Percentiles rank a stretch among this genome's conserved stretches.
Evolutionary conservation across 345 rosid species (phyloP).

Genomic region (Gossypium arboreum): DNA sequence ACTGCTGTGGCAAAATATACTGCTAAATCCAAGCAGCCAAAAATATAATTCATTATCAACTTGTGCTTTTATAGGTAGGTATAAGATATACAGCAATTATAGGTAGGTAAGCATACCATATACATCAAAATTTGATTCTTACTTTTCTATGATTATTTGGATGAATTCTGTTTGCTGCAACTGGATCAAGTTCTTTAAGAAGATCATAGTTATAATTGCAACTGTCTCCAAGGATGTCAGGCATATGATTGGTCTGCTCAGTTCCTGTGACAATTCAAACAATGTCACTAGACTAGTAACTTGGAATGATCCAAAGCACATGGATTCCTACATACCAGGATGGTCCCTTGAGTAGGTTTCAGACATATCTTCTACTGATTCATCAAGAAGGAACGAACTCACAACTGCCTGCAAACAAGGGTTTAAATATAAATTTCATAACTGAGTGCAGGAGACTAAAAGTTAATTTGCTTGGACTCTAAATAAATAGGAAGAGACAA

Average conservation of each 20-base stretch:
- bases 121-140: neutral
- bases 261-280: conserved; percentile 31
- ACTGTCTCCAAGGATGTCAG: conserved; percentile 29
- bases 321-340: conserved; percentile 39
- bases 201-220: conserved; percentile 42
- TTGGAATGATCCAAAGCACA: conserved; percentile 11
- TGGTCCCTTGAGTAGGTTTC: conserved; percentile 24
- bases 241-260: conserved; percentile 26
- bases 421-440: neutral
- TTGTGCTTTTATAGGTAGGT: neutral
- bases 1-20: conserved; percentile 6
- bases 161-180: conserved; percentile 84
- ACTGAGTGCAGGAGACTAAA: neutral
- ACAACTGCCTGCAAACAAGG: conserved; percentile 60
- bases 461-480: neutral
- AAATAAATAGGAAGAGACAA: neutral
- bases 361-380: conserved; percentile 39
- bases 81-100: neutral
- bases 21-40: neutral
- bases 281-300: neutral
- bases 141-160: conserved; percentile 91
- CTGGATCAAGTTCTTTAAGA: conserved; percentile 80
- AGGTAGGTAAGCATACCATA: neutral
- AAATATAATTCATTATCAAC: neutral
- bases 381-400: conserved; percentile 77